phyloP scores from a whole-genome alignment of 2,329 filamentous ascomycete genomes.

The Ascomycota sp. region DNA sequence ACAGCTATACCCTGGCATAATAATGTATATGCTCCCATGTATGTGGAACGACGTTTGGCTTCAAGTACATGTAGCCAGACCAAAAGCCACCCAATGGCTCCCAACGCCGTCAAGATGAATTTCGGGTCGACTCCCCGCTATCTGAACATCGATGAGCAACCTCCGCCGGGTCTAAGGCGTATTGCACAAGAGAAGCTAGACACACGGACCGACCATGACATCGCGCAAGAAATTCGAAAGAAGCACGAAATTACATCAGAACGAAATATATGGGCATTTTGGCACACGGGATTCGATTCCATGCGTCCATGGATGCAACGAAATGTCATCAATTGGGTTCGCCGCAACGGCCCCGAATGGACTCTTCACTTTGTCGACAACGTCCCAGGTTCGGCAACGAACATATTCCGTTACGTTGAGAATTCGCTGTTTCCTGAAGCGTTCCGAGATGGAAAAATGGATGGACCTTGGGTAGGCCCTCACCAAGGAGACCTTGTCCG shows the following conservation, averaged over 20 bases:
- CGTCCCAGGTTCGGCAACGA: not conserved
- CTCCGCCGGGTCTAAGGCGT: no score
- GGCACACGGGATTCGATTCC: not conserved
- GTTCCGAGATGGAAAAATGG: not conserved
- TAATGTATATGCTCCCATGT: no score
- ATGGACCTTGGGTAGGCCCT: not conserved
- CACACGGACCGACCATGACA: not conserved
- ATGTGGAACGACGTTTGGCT: no score
- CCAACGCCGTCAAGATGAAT: no score
- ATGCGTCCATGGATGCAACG: not conserved
- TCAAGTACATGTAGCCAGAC: no score
- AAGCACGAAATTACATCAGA: not conserved
- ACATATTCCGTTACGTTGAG: not conserved
- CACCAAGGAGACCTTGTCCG: constrained; percentile 3
- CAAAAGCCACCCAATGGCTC: no score
- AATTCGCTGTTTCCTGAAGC: not conserved
- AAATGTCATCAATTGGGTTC: not conserved
- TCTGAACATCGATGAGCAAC: no score
- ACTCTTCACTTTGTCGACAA: not conserved
- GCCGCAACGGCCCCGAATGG: not conserved
- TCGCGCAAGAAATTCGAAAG: not conserved
- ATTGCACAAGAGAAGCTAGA: not conserved
- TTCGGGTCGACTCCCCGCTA: no score
- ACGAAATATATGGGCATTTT: not conserved
- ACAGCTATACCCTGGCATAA: no score